phyloP scores from a whole-genome alignment of 2,329 filamentous ascomycete species.

The Chrysoporthe cubensis region DNA sequence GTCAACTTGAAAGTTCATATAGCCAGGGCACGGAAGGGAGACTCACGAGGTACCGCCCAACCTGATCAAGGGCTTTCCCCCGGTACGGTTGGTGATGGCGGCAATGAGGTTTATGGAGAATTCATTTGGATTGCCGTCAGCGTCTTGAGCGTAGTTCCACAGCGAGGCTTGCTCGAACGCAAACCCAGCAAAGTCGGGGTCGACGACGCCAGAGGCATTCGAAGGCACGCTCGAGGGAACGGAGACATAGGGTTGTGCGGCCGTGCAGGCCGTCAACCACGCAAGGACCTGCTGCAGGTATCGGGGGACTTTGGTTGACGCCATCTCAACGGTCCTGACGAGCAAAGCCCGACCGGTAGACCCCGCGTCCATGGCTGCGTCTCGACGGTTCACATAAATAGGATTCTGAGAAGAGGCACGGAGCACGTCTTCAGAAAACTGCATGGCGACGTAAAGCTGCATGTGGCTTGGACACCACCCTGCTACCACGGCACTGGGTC shows the following conservation, averaged over 20 bases:
- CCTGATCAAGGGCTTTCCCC: slow-evolving; percentile 40
- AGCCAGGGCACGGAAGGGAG: not conserved
- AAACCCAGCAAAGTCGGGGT: slow-evolving; percentile 37
- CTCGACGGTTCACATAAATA: slow-evolving; percentile 1
- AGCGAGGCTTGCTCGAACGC: slow-evolving; percentile 42
- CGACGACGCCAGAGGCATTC: slow-evolving; percentile 25
- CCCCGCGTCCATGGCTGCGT: not conserved
- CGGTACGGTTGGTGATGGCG: slow-evolving; percentile 40
- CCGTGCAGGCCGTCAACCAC: slow-evolving; percentile 21
- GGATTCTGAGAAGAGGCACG: not conserved
- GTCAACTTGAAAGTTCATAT: not conserved
- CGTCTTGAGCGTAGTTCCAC: slow-evolving; percentile 39
- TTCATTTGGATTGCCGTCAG: slow-evolving; percentile 37
- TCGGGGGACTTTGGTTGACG: slow-evolving; percentile 13
- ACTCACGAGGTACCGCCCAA: slow-evolving; percentile 38
- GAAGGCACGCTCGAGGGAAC: slow-evolving; percentile 23
- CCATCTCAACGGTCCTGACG: slow-evolving; percentile 10
- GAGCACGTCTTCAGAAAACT: slow-evolving; percentile 12
- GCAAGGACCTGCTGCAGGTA: slow-evolving; percentile 24
- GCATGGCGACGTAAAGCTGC: slow-evolving; percentile 20
- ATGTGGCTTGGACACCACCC: slow-evolving; percentile 11
- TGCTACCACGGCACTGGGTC: not conserved
- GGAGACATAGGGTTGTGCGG: slow-evolving; percentile 23
- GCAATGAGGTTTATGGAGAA: slow-evolving; percentile 42
- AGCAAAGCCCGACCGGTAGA: not conserved